These are phyloP conservation scores for Croton setiger DNA, from an alignment of 441 rosid genomes.

Conservation along the genomic window DNA sequence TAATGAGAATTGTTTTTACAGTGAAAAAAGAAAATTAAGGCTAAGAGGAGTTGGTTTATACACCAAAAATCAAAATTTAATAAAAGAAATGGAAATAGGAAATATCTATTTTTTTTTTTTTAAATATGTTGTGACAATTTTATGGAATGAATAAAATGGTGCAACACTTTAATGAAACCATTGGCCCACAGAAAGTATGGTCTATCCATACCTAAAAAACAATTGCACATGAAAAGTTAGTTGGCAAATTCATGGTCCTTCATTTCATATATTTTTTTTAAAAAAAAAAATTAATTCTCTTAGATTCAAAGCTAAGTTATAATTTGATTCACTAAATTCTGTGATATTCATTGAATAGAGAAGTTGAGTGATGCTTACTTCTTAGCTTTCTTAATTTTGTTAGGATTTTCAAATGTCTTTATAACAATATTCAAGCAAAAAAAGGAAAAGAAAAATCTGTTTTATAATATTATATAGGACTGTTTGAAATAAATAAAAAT, in stretches of 20 bases:
- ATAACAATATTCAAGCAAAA: neutral
- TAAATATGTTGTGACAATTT: neutral
- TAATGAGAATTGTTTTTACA: no score
- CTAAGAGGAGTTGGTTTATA: no score
- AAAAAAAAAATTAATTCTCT: constrained; percentile 4
- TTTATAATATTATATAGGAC: no score
- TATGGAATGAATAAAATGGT: neutral
- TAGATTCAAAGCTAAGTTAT: constrained; percentile 19
- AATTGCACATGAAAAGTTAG: constrained; percentile 24
- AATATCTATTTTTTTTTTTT: no score
- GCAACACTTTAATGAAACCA: constrained; percentile 1
- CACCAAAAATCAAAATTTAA: no score
- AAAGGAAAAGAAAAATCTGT: no score
- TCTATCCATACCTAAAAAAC: constrained; percentile 21
- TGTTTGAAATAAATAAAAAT: no score
- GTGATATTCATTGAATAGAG: no score
- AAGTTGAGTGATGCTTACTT: no score
- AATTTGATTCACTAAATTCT: neutral
- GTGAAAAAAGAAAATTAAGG: no score
- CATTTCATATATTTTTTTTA: neutral
- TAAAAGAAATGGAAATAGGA: neutral
- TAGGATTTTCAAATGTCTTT: neutral
- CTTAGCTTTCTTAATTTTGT: neutral
- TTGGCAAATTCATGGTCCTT: constrained; percentile 13
- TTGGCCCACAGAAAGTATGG: constrained; percentile 24